Evolutionary conservation across 1,139 yeast species (phyloP), one percentile per base, ranked within the genome.

Genomic region (Saccharomyces hybrid): DNA sequence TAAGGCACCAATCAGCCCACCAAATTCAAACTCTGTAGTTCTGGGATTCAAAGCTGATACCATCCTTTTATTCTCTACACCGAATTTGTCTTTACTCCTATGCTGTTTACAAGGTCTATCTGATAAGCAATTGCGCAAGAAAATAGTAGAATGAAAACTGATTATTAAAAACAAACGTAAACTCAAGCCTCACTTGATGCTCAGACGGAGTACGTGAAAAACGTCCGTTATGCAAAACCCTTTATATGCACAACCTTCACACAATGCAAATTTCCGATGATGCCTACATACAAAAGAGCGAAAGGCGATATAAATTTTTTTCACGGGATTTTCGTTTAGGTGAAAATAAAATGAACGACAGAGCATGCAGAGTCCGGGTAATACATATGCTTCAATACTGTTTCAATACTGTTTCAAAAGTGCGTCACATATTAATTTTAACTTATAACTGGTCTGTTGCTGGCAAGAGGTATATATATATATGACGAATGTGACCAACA

Each of bases 1-100:
- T 3, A 82, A 50, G 0, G 95, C 89, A 3, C 99, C 99, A 0
- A 80, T 70, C 7, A 79, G 72, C 0, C 99, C 99, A 38, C 78
- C 76, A 70, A 93, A 93, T 70, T 93, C 98, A 57, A 75, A 74
- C 52, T 83, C 81, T 9, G 71, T 75, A 0, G 97, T 88, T 49
- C 63, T 70, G 3, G 97, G 97, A 66, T 91, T 91, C 61, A 88
- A 71, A 16, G 25, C 25, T 20, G 44, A 38, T 38, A 38, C 44
- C 44, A 38, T 38, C 44, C 44, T 38, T 38, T 34, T 23, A 4
- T 16, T 38, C 25, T 20, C 5, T 38, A 8, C 13, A 11, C 44
- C 20, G 11, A 38, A 16, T n/a, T 38, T 25, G 44, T 38, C 44
- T 25, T 25, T 16, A 20, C 44, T 38, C 20, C 11, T 38, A 16